phyloP scores from a whole-genome alignment of 1,284 basidiomycete genomes.

The Pyrrhoderma lamaoense region DNA sequence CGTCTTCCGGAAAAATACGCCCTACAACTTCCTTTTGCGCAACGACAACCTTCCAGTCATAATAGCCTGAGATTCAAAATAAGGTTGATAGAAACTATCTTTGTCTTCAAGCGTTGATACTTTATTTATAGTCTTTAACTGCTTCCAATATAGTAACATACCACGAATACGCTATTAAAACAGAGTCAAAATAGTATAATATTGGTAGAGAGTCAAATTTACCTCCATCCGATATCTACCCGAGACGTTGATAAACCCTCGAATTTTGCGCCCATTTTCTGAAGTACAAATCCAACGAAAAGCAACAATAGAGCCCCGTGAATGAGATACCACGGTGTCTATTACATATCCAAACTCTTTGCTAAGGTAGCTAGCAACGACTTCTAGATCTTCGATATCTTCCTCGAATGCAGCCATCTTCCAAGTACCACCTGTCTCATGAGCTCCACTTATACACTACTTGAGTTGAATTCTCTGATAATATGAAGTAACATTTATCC shows the following conservation, averaged over 20 bases:
- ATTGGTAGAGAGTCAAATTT: slow-evolving; percentile 27
- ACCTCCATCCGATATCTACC: slow-evolving; percentile 71
- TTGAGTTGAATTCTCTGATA: not conserved
- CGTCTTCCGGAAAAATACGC: slow-evolving; percentile 48
- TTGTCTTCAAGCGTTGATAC: slow-evolving; percentile 22
- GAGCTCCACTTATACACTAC: slow-evolving; percentile 50
- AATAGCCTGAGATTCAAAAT: slow-evolving; percentile 49
- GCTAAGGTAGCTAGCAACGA: slow-evolving; percentile 56
- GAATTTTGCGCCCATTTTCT: slow-evolving; percentile 44
- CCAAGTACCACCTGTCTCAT: slow-evolving; percentile 67
- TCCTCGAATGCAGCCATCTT: slow-evolving; percentile 45
- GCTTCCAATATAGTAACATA: slow-evolving; percentile 21
- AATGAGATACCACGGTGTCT: slow-evolving; percentile 65
- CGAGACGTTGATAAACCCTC: slow-evolving; percentile 60
- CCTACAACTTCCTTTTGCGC: slow-evolving; percentile 48
- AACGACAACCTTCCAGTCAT: slow-evolving; percentile 51
- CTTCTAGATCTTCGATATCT: slow-evolving; percentile 57
- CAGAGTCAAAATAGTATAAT: not conserved
- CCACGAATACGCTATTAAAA: slow-evolving; percentile 40
- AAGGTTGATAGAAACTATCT: slow-evolving; percentile 36
- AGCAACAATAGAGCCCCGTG: slow-evolving; percentile 59
- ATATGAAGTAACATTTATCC: not conserved
- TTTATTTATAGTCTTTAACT: not conserved
- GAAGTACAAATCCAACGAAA: slow-evolving; percentile 60
- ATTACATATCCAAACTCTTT: slow-evolving; percentile 53